These are phyloP conservation scores for Neocucurbitaria cava DNA, from an alignment of 2,329 filamentous ascomycete species.

Conservation along the genomic window DNA sequence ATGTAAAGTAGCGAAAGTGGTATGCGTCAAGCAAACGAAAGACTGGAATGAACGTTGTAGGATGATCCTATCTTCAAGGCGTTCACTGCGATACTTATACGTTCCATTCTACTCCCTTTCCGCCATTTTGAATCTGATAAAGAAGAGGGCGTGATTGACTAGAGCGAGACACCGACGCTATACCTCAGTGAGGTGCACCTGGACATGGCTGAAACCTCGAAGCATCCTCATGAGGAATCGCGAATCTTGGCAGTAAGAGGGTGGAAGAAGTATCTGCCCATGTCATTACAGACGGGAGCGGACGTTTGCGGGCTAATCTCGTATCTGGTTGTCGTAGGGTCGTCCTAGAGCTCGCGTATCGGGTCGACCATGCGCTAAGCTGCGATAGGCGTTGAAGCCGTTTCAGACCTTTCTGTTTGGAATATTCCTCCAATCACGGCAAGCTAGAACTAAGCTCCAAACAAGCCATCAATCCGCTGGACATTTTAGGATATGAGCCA, in stretches of 20 bases:
- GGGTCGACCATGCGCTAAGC: background rate
- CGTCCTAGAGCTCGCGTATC: constrained; percentile 1
- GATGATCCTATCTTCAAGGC: constrained; percentile 10
- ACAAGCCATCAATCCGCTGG: constrained; percentile 6
- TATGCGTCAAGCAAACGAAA: constrained; percentile 34
- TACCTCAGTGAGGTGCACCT: constrained; percentile 1
- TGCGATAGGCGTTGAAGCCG: background rate
- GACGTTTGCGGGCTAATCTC: constrained; percentile 2
- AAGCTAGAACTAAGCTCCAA: constrained; percentile 4
- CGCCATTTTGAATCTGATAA: background rate
- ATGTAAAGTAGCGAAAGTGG: constrained; percentile 26
- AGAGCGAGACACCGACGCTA: constrained; percentile 10
- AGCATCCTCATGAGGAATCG: constrained; percentile 5
- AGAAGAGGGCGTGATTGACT: background rate
- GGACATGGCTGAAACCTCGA: constrained; percentile 14
- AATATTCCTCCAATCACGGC: constrained; percentile 1
- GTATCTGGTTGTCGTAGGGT: background rate
- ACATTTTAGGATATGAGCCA: constrained; percentile 1
- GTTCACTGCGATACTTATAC: constrained; percentile 19
- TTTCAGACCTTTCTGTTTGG: constrained; percentile 7
- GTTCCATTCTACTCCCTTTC: background rate
- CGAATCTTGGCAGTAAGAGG: constrained; percentile 5
- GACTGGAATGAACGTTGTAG: constrained; percentile 26
- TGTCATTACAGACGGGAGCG: background rate
- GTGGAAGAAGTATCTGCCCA: background rate